Evolutionary conservation across 2,329 filamentous ascomycete species (phyloP), one percentile per base, ranked within the genome.

Genomic region (Pseudocercospora fijiensis): DNA sequence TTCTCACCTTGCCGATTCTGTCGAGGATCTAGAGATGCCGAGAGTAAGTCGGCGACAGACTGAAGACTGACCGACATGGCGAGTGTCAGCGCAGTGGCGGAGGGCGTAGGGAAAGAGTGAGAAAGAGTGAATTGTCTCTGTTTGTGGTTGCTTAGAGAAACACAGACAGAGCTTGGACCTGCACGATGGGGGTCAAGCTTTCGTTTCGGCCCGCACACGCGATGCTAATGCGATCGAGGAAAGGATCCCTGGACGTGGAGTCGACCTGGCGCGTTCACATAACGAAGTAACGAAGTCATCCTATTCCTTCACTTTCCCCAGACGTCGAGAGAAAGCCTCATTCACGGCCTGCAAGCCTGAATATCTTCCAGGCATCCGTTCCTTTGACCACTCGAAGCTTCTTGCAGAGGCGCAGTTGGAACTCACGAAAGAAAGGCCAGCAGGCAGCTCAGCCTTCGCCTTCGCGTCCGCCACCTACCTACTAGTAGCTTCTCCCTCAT

Each of bases 11-110:
- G 90, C 78, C 92, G 93, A 78, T 94, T 92, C 78, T 94, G 88
- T 68, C 85, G 83, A 18, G 92, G 92, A 79, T 97, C 91, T 73
- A 98, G 85, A 73, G 92, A 98, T 73, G 92, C 91, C 79, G 96
- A 86, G 68, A 99, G 88, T 78, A 98, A 85, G 83, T 92, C 87
- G 68, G 92, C 90, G 77, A 97, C 80, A 69, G 80, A 78, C 76
- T 84, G 80, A 68, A 88, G 80, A 76, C 86, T 83, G 68, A 83
- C 79, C 72, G 86, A 83, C 86, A 90, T 90, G 33, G 53, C 65
- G 59, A 47, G 53, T 33, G 53, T 37, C 49, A n/a, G 49, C 4
- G 49, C 49, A 53, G 49, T 30, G 22, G 16, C 16, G 8, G 28
- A 27, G 9, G 37, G 45, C 13, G 49, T 22, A 30, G 18, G 26